Base-by-base conservation (phyloP, 805 yeast species). In the Tanozyma kutaoensis region DNA sequence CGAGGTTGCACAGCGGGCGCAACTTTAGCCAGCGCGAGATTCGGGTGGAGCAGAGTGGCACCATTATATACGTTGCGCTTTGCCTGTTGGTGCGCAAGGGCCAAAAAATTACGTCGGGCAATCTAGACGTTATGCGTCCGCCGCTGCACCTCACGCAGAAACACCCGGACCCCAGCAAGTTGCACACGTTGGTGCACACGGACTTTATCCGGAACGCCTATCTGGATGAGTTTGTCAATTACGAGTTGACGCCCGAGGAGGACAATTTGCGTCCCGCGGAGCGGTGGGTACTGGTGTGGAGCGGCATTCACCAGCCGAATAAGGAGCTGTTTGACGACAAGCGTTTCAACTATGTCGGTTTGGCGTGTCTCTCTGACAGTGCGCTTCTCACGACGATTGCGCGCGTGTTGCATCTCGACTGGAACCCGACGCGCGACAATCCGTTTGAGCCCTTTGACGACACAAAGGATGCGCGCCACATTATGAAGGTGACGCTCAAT, bases 11-110 rank as follows among this genome's bases (percentile, higher is more conserved):
- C 28, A 66, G 67, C 23, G 76, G 75, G 7, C 66, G 58, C 23
- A 63, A 63, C 28, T 66, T 62, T 29, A 52, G 62, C 19, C 67
- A 71, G 25, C 55, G 74, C 24, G 65, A 67, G 24, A 69, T 80
- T 4, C 50, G 52, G 23, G 72, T 73, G 3, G 53, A 52, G 17
- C 91, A 80, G 47, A 45, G 58, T 14, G 72, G 62, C 9, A 48
- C 52, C 19, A 39, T 71, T 21, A 59, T 69, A 10, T 74, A 65
- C 40, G 58, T 63, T 3, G 68, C 78, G 2, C 55, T 65, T 24
- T 57, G 73, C 10, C 53, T 71, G 5, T 55, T 73, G 33, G 36
- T 41, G 13, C 39, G 32, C 24, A 35, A 33, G 20, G 42, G 41
- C 6, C 8, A 12, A 29, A 34, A 25, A 38, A 32, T 11, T n/a